Percentiles rank a stretch among this genome's conserved stretches.
These are phyloP conservation scores for Solanum piurae DNA, from an alignment of 257 asterid species.

Conservation along the genomic window DNA sequence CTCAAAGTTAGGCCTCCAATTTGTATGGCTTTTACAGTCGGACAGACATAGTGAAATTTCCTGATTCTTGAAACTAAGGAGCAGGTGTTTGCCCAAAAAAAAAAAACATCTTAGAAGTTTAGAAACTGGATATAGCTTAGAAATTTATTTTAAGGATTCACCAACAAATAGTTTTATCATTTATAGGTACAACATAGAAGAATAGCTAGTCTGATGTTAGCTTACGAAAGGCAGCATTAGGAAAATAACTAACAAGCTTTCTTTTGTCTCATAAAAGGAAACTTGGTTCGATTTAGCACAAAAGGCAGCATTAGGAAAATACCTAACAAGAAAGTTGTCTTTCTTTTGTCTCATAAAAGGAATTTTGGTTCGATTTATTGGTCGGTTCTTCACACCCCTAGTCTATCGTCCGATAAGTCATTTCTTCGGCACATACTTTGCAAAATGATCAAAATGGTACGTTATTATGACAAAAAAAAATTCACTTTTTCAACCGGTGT, in stretches of 20 bases:
- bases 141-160: neutral
- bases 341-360: neutral
- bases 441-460: neutral
- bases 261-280: neutral
- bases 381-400: neutral
- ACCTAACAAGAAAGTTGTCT: neutral
- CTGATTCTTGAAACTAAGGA: neutral
- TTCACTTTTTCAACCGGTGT: neutral
- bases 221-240: neutral
- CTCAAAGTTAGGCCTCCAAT: constrained; percentile 49
- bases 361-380: neutral
- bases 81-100: neutral
- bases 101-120: neutral
- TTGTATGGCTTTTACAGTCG: constrained; percentile 45
- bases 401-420: neutral
- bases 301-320: neutral
- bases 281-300: neutral
- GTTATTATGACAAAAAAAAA: neutral
- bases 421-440: neutral
- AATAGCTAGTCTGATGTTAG: neutral
- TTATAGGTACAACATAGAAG: neutral
- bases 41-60: constrained; percentile 14
- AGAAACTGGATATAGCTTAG: neutral
- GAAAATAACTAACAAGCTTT: neutral
- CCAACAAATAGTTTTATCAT: neutral